Percentiles rank a stretch among this genome's conserved stretches.
Evolutionary conservation across 2,329 filamentous ascomycete genomes (phyloP).

Genomic region (Trichoderma breve): DNA sequence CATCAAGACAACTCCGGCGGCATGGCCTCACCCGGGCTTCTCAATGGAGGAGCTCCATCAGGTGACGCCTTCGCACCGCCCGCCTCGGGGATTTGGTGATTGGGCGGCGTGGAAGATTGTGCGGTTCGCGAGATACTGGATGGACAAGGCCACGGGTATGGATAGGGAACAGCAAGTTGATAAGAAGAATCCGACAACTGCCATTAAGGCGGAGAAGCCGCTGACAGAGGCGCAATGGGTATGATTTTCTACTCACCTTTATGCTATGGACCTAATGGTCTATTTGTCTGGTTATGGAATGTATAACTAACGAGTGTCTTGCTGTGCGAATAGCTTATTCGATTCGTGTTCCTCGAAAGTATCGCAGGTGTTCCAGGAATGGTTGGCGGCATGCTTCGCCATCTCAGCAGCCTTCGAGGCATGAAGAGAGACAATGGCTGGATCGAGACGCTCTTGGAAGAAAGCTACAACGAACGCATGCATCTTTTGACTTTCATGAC

Average conservation of each 20-base stretch:
- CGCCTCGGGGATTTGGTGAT: constrained; percentile 71
- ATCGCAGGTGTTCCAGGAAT: constrained; percentile 95
- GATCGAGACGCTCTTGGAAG: constrained; percentile 90
- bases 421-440: constrained; percentile 94
- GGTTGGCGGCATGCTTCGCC: constrained; percentile 92
- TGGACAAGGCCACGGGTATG: constrained; percentile 77
- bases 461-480: constrained; percentile 93
- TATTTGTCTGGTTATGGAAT: constrained; percentile 11
- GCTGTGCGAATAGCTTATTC: constrained; percentile 53
- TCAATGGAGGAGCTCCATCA: constrained; percentile 74
- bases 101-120: constrained; percentile 75
- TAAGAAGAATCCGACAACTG: constrained; percentile 55
- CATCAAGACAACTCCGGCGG: constrained; percentile 61
- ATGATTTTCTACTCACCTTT: constrained; percentile 24
- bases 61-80: constrained; percentile 73
- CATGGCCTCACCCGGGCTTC: constrained; percentile 72
- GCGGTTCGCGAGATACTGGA: constrained; percentile 70
- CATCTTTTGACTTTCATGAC: constrained; percentile 91
- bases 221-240: constrained; percentile 84
- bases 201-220: constrained; percentile 53
- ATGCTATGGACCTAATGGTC: neutral
- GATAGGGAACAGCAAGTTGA: constrained; percentile 68
- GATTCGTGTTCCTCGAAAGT: constrained; percentile 91
- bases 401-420: constrained; percentile 77
- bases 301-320: neutral